Evolutionary conservation across 2,329 filamentous ascomycete species (phyloP), one percentile per base, ranked within the genome.

Genomic region (Gyromitra esculenta): DNA sequence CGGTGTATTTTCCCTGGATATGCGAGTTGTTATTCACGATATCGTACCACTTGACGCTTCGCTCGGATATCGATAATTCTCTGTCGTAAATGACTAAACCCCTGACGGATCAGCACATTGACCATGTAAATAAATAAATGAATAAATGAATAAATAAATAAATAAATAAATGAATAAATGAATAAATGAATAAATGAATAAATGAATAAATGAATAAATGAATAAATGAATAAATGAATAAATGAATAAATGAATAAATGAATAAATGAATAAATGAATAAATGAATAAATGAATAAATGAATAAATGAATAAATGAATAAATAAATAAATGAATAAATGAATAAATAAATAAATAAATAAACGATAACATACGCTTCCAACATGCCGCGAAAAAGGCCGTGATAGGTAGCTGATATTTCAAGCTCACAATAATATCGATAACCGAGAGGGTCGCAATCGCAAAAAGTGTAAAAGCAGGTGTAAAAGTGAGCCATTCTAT

Each of bases 1-100:
- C 95, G 81, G 97, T 97, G 85, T 98, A 94, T 83, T 94, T 96
- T 82, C 96, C 96, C 85, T 97, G 88, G 79, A 99, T 98, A 81
- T 98, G 88, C 25, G 94, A 97, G 41, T 93, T 89, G 83, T 98
- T 97, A 83, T 97, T 93, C 77, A 97, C 86, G 79, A 99, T 94
- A 78, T 89, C 91, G 37, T 91, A 92, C 15, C 94, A 90, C 82
- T 97, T 97, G 82, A 99, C 95, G 82, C 91, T 93, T 80, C 92
- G 90, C 83, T 97, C 96, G n/a, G 93, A 96, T 79, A 99, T 91
- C 66, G 95, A 93, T 77, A 97, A 85, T 84, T 99, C 96, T 81
- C 93, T 91, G 83, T 98, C 94, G 85, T 96, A 98, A 65, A 97
- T 87, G 78, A 96, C 86, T 84, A 63, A 37, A 52, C 25, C 18